Conservation (phyloP, 345 rosid species). For the Eucalyptus marginata region DNA sequence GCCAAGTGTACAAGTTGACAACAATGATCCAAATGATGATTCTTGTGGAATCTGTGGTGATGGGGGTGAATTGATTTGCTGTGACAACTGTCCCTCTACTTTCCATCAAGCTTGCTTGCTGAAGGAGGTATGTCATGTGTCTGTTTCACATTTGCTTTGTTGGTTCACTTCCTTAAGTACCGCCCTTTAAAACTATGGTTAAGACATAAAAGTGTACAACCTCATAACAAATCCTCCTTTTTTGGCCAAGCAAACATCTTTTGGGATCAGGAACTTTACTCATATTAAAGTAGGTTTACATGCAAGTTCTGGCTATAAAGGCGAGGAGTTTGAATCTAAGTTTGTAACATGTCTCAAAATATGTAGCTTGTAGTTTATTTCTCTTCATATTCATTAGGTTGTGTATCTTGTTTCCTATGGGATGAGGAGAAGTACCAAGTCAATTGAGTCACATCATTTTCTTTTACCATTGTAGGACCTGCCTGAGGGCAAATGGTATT, state of each 20-base stretch:
- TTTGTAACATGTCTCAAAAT: neutral
- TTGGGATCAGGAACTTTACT: neutral
- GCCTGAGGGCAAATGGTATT: slow-evolving; percentile 94
- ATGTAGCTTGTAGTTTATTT: neutral
- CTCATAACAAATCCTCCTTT: neutral
- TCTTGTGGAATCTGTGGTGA: slow-evolving; percentile 94
- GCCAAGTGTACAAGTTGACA: slow-evolving; percentile 30
- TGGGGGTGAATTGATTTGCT: slow-evolving; percentile 88
- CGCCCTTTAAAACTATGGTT: neutral
- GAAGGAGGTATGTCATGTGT: slow-evolving; percentile 47
- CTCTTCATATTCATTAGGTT: neutral
- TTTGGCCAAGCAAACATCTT: neutral
- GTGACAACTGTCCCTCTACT: slow-evolving; percentile 92
- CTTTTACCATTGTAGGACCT: slow-evolving; percentile 43
- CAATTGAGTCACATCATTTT: neutral
- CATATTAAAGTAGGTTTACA: neutral
- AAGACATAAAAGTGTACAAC: neutral
- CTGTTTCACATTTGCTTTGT: neutral
- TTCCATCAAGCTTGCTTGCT: slow-evolving; percentile 81
- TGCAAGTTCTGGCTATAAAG: neutral
- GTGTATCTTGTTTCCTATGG: neutral
- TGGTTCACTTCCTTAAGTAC: neutral
- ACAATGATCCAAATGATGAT: slow-evolving; percentile 85
- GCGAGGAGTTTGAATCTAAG: neutral
- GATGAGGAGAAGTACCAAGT: neutral